Evolutionary conservation across 163 green algal genomes (phyloP), one percentile per base, ranked within the genome.

Genomic region (Trebouxia gelatinosa): DNA sequence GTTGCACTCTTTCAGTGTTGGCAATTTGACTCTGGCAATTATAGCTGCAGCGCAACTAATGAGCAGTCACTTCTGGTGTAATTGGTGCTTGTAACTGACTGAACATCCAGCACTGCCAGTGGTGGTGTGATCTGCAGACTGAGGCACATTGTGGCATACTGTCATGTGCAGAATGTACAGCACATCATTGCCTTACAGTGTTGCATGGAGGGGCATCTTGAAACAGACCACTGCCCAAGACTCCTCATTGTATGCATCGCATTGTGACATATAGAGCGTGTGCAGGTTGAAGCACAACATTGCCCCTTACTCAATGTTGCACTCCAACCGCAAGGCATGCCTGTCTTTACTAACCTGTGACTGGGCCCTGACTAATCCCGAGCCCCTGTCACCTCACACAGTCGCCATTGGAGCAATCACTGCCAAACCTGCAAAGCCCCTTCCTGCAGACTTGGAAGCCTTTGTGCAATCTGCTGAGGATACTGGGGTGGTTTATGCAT

Each of bases 381-480:
- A 59, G 67, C 67, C 67, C 39, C n/a, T 75, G 28, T 29, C 28
- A 39, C 67, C 67, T 13, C 67, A 75, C 26, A 59, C 59, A n/a
- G 43, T 75, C n/a, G 29, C 51, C 5, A 21, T 64, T 32, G 70
- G 70, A 19, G 40, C 70, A 5, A 46, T 78, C n/a, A 78, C 70
- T 26, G 70, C 70, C 50, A 31, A 35, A 28, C 43, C 70, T 35
- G 43, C 70, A 37, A 78, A 48, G 70, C 35, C 70, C 9, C 48
- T 78, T 46, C 70, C 70, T 16, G 48, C 32, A 23, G 70, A 78
- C 48, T 19, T 78, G 29, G 48, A 78, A 21, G 70, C 39, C 3
- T 78, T 67, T 32, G 16, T 78, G 46, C 70, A 78, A 2, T 78
- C 70, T 39, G 70, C 70, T n/a, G 70, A 32, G 48, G 48, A 78